Evolutionary conservation across 2,329 filamentous ascomycete genomes (phyloP).

Genomic region (Scopulariopsis brevicaulis): DNA sequence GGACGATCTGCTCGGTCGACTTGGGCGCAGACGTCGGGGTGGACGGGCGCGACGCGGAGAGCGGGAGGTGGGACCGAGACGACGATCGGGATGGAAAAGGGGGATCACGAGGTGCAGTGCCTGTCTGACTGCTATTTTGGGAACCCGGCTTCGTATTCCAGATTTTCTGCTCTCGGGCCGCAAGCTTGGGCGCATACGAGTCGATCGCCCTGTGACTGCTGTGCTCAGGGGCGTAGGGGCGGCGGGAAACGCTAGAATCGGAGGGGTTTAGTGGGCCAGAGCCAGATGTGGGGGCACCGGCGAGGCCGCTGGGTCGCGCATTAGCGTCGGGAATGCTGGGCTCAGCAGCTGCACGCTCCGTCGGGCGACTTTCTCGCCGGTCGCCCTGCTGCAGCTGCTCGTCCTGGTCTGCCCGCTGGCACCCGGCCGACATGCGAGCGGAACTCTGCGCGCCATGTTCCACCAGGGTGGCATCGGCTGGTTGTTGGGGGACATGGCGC

Average conservation of each 20-base stretch:
- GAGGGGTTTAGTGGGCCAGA: background rate
- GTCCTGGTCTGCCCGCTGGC: background rate
- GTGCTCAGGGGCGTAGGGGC: background rate
- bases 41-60: background rate
- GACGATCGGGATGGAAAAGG: background rate
- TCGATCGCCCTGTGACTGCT: background rate
- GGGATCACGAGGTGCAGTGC: background rate
- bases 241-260: background rate
- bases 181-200: background rate
- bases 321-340: background rate
- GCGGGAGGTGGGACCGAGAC: background rate
- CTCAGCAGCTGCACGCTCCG: background rate
- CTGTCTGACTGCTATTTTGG: background rate
- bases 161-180: background rate
- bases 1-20: slow-evolving; percentile 10
- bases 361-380: background rate
- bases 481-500: background rate
- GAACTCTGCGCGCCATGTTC: background rate
- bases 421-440: background rate
- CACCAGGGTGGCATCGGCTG: background rate
- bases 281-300: background rate
- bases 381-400: background rate
- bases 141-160: background rate
- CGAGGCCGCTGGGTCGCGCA: background rate
- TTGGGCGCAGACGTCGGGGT: slow-evolving; percentile 5